A percentile compares a stretch with the other conserved stretches of the same genome.
Conservation (phyloP, 345 rosid genomes). For the Tarenaya hassleriana region DNA sequence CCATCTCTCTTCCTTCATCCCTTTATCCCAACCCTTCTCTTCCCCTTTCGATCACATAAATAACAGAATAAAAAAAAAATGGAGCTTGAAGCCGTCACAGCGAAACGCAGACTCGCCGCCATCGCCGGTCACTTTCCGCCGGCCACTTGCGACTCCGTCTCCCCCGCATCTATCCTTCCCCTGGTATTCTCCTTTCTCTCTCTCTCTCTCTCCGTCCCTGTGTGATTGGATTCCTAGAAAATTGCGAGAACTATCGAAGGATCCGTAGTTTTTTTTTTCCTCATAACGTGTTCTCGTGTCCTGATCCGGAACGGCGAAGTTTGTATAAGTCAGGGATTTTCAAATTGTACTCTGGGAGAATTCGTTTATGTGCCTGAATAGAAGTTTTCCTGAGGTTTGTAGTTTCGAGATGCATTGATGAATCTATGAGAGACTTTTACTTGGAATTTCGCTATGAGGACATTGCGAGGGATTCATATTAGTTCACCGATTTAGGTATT, state of each 20-base stretch:
- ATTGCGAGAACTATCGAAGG: not conserved
- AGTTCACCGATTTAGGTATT: not conserved
- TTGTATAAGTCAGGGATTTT: no score
- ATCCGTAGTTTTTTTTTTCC: not conserved
- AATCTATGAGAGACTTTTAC: not conserved
- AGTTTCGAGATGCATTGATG: not conserved
- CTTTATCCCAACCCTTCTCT: conserved; percentile 3
- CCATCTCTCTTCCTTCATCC: not conserved
- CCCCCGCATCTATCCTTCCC: conserved; percentile 48
- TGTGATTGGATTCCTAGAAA: not conserved
- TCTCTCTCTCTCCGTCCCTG: not conserved
- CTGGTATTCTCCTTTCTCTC: conserved; percentile 35
- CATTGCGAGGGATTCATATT: not conserved
- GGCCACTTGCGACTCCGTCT: conserved; percentile 28
- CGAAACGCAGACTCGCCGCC: conserved; percentile 55
- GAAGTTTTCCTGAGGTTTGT: no score
- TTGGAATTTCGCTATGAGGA: not conserved
- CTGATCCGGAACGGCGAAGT: no score
- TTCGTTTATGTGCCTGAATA: no score
- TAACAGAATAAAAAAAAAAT: conserved; percentile 24
- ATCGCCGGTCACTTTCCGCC: conserved; percentile 55
- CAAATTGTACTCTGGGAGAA: no score
- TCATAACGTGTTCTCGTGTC: no score
- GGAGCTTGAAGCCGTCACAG: conserved; percentile 48
- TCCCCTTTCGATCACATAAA: conserved; percentile 6